A percentile compares a stretch with the other conserved stretches of the same genome.
Evolutionary conservation across 2,329 filamentous ascomycete genomes (phyloP).

Genomic region (Fusarium equiseti): DNA sequence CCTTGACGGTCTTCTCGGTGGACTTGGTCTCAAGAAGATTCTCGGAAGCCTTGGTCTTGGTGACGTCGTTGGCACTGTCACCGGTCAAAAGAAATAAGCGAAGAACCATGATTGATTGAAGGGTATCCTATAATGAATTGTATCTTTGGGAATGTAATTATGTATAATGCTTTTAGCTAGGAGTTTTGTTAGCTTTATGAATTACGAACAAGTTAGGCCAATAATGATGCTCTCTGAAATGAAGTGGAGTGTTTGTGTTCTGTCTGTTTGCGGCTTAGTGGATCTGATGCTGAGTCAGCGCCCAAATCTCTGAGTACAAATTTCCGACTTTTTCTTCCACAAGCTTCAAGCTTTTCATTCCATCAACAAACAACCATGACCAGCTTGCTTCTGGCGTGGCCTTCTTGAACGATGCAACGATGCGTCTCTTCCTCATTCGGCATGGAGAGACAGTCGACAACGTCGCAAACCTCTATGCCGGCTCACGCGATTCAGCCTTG

Average conservation of each 20-base stretch:
- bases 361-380: conserved; percentile 38
- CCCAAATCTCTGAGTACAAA: conserved; percentile 30
- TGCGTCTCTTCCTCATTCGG: conserved; percentile 77
- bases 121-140: conserved; percentile 15
- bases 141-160: conserved; percentile 8
- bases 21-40: conserved; percentile 80
- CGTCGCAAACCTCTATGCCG: conserved; percentile 82
- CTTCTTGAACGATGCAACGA: conserved; percentile 45
- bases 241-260: not conserved
- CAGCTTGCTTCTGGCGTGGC: conserved; percentile 36
- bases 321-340: conserved; percentile 31
- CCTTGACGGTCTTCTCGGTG: conserved; percentile 82
- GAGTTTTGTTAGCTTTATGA: conserved; percentile 36
- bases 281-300: conserved; percentile 22
- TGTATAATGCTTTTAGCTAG: conserved; percentile 22
- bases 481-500: conserved; percentile 81
- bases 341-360: not conserved
- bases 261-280: conserved; percentile 9
- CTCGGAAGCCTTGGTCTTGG: conserved; percentile 79
- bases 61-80: conserved; percentile 56
- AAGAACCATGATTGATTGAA: conserved; percentile 9
- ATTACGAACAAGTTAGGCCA: conserved; percentile 34
- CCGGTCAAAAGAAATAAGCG: conserved; percentile 51
- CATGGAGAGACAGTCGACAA: conserved; percentile 95
- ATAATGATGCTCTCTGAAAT: conserved; percentile 6